These are phyloP conservation scores for Candida saitoana DNA, from an alignment of 805 yeast genomes.

Conservation along the genomic window DNA sequence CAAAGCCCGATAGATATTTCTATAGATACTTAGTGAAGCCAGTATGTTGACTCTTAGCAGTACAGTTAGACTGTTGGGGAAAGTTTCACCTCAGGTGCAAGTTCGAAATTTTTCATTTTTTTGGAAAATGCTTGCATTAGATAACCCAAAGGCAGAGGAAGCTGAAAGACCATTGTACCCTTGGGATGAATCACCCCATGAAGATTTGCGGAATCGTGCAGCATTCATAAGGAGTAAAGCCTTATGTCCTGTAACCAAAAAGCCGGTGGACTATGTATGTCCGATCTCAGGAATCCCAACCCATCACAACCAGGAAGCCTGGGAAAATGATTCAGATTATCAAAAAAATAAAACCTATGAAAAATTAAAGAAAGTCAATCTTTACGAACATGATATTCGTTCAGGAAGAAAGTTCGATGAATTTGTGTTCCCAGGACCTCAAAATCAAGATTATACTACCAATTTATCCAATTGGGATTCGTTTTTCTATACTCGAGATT, in stretches of 20 bases:
- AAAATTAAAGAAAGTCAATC: conserved; percentile 77
- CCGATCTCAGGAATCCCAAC: conserved; percentile 96
- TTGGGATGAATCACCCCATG: conserved; percentile 91
- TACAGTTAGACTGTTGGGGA: background rate
- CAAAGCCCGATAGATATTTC: no score
- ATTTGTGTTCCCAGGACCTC: conserved; percentile 84
- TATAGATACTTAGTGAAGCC: background rate
- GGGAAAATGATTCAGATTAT: conserved; percentile 76
- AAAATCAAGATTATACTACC: conserved; percentile 68
- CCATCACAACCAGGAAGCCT: conserved; percentile 84
- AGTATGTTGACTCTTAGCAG: background rate
- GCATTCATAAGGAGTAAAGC: conserved; percentile 86
- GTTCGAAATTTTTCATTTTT: conserved; percentile 32
- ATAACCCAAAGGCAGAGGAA: conserved; percentile 24
- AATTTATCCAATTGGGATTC: conserved; percentile 89
- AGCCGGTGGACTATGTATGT: conserved; percentile 79
- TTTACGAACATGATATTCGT: conserved; percentile 91
- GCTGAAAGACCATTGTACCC: conserved; percentile 41
- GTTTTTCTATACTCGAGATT: conserved; percentile 86
- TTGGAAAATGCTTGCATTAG: conserved; percentile 35
- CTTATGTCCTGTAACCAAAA: conserved; percentile 83
- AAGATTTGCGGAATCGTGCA: conserved; percentile 85
- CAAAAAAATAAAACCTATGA: conserved; percentile 66
- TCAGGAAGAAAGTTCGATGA: conserved; percentile 94
- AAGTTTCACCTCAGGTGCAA: conserved; percentile 3